Conservation (phyloP, 164 flowering plant species). For the Kingdonia uniflora region DNA sequence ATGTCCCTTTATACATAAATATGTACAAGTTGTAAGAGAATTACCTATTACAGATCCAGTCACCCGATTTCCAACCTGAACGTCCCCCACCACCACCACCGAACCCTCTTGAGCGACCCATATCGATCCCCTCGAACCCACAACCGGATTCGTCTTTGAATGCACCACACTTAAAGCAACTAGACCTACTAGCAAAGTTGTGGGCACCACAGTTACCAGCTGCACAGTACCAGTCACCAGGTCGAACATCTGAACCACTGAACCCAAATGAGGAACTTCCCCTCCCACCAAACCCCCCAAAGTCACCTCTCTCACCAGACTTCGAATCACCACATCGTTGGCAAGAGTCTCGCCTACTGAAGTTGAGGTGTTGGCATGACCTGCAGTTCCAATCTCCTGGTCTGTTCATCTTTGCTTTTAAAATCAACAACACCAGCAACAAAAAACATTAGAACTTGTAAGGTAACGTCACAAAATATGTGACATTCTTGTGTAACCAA, state of each 20-base stretch:
- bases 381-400: slow-evolving; percentile 93
- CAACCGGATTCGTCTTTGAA: slow-evolving; percentile 57
- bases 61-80: slow-evolving; percentile 92
- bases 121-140: slow-evolving; percentile 19
- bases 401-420: slow-evolving; percentile 43
- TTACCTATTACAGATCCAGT: slow-evolving; percentile 92
- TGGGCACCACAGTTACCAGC: slow-evolving; percentile 79
- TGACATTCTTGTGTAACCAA: background rate
- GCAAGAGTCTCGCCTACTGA: slow-evolving; percentile 70
- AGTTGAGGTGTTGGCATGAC: slow-evolving; percentile 80
- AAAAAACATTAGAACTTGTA: background rate
- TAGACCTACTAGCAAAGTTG: slow-evolving; percentile 95
- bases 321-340: slow-evolving; percentile 52
- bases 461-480: background rate
- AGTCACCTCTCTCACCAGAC: slow-evolving; percentile 14
- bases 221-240: slow-evolving; percentile 96
- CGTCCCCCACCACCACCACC: slow-evolving; percentile 20
- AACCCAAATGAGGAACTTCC: slow-evolving; percentile 19
- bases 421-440: background rate
- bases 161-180: slow-evolving; percentile 95
- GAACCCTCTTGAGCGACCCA: slow-evolving; percentile 14
- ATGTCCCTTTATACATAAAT: background rate
- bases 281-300: slow-evolving; percentile 12
- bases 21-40: background rate
- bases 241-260: slow-evolving; percentile 72